Evolutionary conservation across 2,329 filamentous ascomycete genomes (phyloP).

Genomic region (Elsinoe ampelina): DNA sequence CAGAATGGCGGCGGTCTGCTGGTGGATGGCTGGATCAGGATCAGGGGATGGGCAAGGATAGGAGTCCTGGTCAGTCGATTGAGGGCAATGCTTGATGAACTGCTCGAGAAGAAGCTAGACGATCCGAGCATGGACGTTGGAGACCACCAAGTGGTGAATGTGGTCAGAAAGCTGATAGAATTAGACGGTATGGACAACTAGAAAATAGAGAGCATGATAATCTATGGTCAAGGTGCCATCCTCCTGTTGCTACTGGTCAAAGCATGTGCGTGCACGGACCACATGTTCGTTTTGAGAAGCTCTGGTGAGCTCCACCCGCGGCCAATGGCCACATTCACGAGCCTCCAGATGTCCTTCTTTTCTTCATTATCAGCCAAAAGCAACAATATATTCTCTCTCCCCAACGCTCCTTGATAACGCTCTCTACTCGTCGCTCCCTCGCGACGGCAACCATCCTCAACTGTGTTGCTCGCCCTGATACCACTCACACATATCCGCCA

Average conservation of each 20-base stretch:
- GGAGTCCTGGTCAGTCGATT: slow-evolving; percentile 79
- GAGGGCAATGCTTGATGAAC: slow-evolving; percentile 74
- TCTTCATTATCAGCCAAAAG: neutral
- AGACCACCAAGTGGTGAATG: slow-evolving; percentile 58
- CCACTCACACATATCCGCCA: slow-evolving; percentile 15
- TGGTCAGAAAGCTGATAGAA: slow-evolving; percentile 75
- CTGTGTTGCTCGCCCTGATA: too few relatives aligned
- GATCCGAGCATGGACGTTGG: slow-evolving; percentile 46
- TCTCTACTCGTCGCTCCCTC: too few relatives aligned
- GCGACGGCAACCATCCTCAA: too few relatives aligned
- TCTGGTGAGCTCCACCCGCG: neutral
- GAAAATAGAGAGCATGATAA: neutral
- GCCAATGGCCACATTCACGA: neutral
- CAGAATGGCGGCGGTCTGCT: slow-evolving; percentile 70
- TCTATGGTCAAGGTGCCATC: neutral
- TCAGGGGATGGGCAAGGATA: slow-evolving; percentile 89
- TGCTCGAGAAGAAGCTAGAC: slow-evolving; percentile 73
- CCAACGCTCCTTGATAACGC: neutral
- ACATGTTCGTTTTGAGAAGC: neutral
- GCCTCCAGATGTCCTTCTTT: neutral
- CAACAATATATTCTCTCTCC: neutral
- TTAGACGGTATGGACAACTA: slow-evolving; percentile 56
- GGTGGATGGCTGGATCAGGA: slow-evolving; percentile 79
- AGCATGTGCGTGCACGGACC: neutral
- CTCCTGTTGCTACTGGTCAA: neutral